These are phyloP conservation scores for Phytophthora rubi DNA, from an alignment of 352 stramenopile genomes.

Conservation along the genomic window DNA sequence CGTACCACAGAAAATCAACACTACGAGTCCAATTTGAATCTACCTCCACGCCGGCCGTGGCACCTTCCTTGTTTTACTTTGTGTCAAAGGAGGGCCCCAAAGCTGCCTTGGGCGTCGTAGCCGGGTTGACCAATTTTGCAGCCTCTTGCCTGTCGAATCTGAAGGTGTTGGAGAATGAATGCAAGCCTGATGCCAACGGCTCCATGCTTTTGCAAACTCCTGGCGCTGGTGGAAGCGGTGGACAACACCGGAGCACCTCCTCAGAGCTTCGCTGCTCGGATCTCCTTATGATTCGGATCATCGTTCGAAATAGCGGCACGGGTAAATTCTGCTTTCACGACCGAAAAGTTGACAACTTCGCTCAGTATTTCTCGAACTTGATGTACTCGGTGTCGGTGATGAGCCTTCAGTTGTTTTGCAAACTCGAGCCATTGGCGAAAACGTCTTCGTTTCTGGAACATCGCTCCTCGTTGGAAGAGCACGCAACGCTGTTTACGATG, in stretches of 20 bases:
- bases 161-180: background rate
- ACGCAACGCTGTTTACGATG: conserved; percentile 11
- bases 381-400: conserved; percentile 4
- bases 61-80: background rate
- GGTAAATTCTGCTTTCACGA: conserved; percentile 1
- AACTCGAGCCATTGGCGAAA: conserved; percentile 21
- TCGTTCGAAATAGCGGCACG: background rate
- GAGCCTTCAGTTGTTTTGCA: conserved; percentile 9
- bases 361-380: conserved; percentile 14
- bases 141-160: background rate
- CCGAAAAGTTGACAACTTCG: background rate
- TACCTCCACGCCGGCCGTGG: conserved; percentile 24
- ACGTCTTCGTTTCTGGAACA: conserved; percentile 10
- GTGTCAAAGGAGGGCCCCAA: background rate
- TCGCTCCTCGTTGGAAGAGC: conserved; percentile 20
- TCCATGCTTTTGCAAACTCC: conserved; percentile 8
- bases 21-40: too few species aligned
- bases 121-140: background rate
- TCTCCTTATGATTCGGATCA: background rate
- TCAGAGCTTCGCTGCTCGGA: background rate
- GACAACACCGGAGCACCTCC: background rate
- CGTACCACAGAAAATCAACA: too few species aligned
- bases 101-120: conserved; percentile 10
- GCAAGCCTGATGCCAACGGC: conserved; percentile 3
- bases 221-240: conserved; percentile 9